These are phyloP conservation scores for Solanum virginianum DNA, from an alignment of 257 asterid species.

Conservation along the genomic window DNA sequence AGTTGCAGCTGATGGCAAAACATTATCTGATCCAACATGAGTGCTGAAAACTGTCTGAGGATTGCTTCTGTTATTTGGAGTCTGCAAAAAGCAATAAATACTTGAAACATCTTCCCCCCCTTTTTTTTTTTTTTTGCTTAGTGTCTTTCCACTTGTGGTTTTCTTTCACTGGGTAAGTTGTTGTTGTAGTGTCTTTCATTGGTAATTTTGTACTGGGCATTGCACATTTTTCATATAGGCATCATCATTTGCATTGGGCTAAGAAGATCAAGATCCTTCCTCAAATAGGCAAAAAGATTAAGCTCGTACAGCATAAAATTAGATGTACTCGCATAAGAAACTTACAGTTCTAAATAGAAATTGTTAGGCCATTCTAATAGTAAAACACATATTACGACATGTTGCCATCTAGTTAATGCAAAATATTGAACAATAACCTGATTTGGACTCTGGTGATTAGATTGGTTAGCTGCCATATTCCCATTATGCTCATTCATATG, in stretches of 20 bases:
- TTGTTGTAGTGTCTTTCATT: background rate
- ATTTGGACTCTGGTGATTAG: background rate
- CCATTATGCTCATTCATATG: conserved; percentile 4
- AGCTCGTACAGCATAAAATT: background rate
- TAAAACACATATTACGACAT: background rate
- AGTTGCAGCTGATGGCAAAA: conserved; percentile 14
- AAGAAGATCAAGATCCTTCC: background rate
- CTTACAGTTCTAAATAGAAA: background rate
- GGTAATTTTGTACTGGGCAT: background rate
- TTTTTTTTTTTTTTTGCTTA: background rate
- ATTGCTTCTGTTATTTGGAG: conserved; percentile 31
- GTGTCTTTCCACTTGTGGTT: background rate
- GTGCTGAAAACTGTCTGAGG: conserved; percentile 13
- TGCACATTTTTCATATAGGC: background rate
- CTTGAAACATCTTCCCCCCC: background rate
- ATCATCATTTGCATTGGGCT: background rate
- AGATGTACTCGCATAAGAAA: background rate
- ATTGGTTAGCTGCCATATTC: background rate
- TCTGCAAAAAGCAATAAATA: conserved; percentile 22
- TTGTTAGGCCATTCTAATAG: background rate
- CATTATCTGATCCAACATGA: conserved; percentile 10
- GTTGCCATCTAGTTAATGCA: background rate
- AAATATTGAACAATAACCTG: background rate
- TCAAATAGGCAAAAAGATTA: background rate
- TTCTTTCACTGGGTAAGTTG: no score